Evolutionary conservation across 345 rosid genomes (phyloP), one percentile per base, ranked within the genome.

Genomic region (Sisymbrium irio): DNA sequence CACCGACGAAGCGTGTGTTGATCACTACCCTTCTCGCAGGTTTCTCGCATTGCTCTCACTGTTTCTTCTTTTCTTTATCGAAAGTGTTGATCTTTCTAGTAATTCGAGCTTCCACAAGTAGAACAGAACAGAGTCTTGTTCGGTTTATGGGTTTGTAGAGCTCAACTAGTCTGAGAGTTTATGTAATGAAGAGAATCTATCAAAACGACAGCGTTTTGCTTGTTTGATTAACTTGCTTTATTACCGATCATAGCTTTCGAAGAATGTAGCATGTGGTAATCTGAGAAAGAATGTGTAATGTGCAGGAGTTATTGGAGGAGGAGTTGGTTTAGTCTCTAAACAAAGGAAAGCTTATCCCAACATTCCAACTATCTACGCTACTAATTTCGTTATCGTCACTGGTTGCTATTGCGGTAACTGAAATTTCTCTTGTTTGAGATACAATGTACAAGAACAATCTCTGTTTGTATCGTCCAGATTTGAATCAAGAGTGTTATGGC

Each of bases 391-490:
- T 49, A 85, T 90, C 36, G 89, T 92, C 37, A 67, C 86, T 17
- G 91, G 86, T 69, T 92, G 86, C 82, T 92, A 92, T 66, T 87
- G 96, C 22, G 98, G 98, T 91, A 81, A 59, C 46, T 19, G 11
- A 22, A 22, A 22, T 22, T 22, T 5, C 0, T 6, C 44, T 57
- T 62, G 42, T 71, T 27, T 46, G 25, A 19, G 25, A 19, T 54
- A 4, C 28, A 28, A 28, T 14, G 37, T 28, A 0, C 27, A 56
- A 9, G 15, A 4, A 69, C 12, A 12, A 18, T 56, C 32, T 32
- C 25, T 22, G 25, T 22, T 22, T 22, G 25, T 22, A 3, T 22
- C 2, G 25, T 22, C 25, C 1, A 22, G 25, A 22, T 22, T 22
- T 22, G 25, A 22, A 22, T 22, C 25, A 15, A 5, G 39, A 59